These are phyloP conservation scores for Pythium periplocum DNA, from an alignment of 352 stramenopile genomes.

Conservation along the genomic window DNA sequence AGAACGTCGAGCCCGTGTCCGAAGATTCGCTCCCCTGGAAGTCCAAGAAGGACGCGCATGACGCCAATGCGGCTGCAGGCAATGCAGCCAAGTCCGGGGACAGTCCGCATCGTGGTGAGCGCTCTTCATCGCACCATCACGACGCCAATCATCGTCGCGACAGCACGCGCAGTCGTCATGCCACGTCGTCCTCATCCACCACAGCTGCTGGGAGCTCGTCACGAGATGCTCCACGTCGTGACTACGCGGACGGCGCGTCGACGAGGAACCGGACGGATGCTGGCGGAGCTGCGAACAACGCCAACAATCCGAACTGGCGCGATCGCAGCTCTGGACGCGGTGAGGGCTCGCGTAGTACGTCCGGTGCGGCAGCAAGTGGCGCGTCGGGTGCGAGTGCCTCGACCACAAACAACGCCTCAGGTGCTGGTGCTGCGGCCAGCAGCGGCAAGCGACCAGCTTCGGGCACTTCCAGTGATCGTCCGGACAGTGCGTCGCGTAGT, in stretches of 20 bases:
- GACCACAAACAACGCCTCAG: background rate
- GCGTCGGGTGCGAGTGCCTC: constrained; percentile 6
- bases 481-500: constrained; percentile 18
- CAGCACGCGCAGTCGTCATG: background rate
- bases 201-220: constrained; percentile 5
- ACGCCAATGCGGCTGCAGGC: constrained; percentile 19
- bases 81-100: constrained; percentile 6
- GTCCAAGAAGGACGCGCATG: constrained; percentile 37
- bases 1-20: constrained; percentile 66
- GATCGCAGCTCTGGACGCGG: constrained; percentile 21
- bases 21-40: constrained; percentile 79
- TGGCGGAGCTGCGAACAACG: background rate
- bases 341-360: background rate
- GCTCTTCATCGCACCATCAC: constrained; percentile 26
- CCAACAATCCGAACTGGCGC: constrained; percentile 4
- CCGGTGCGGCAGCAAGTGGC: background rate
- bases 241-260: constrained; percentile 1
- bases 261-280: constrained; percentile 5
- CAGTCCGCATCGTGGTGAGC: constrained; percentile 19
- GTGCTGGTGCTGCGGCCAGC: background rate
- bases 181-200: constrained; percentile 3
- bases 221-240: constrained; percentile 10
- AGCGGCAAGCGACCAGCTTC: constrained; percentile 14
- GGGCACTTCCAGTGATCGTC: constrained; percentile 16
- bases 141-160: constrained; percentile 16